Conservation (phyloP, 768 basidiomycete species). For the Zangia roseola region DNA sequence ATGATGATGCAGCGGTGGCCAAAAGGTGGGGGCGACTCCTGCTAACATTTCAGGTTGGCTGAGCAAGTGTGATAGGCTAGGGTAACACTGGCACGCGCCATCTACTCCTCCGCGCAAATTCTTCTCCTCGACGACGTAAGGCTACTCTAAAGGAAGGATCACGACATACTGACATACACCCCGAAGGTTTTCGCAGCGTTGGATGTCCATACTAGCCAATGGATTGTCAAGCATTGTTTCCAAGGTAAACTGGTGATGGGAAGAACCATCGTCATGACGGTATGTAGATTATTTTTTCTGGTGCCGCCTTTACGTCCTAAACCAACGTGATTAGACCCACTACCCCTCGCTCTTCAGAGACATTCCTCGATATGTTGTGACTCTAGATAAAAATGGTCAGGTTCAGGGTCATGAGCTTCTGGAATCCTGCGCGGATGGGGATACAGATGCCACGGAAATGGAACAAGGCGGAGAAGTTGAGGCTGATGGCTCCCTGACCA, state of each 20-base stretch:
- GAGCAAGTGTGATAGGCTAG: slow-evolving; percentile 33
- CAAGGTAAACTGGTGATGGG: slow-evolving; percentile 5
- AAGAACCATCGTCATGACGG: slow-evolving; percentile 12
- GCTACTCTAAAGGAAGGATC: neutral
- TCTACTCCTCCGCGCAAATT: slow-evolving; percentile 57
- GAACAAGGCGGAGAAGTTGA: neutral
- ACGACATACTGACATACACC: neutral
- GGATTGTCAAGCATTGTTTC: slow-evolving; percentile 48
- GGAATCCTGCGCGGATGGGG: slow-evolving; percentile 13
- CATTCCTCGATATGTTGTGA: slow-evolving; percentile 43
- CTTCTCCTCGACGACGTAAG: slow-evolving; percentile 70
- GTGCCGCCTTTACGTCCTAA: neutral
- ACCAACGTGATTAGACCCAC: slow-evolving; percentile 25
- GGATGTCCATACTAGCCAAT: slow-evolving; percentile 53
- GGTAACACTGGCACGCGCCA: slow-evolving; percentile 54
- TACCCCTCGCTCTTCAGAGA: slow-evolving; percentile 27
- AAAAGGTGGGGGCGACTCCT: slow-evolving; percentile 5
- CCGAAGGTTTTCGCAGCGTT: slow-evolving; percentile 52
- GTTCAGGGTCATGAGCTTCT: slow-evolving; percentile 47
- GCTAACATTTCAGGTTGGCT: no score
- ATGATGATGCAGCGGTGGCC: slow-evolving; percentile 7
- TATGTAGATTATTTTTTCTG: neutral
- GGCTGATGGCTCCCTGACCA: neutral
- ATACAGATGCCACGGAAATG: neutral
- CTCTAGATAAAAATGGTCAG: slow-evolving; percentile 51